These are phyloP conservation scores for Haplographium delicatum DNA, from an alignment of 495 filamentous ascomycete genomes.

Conservation along the genomic window DNA sequence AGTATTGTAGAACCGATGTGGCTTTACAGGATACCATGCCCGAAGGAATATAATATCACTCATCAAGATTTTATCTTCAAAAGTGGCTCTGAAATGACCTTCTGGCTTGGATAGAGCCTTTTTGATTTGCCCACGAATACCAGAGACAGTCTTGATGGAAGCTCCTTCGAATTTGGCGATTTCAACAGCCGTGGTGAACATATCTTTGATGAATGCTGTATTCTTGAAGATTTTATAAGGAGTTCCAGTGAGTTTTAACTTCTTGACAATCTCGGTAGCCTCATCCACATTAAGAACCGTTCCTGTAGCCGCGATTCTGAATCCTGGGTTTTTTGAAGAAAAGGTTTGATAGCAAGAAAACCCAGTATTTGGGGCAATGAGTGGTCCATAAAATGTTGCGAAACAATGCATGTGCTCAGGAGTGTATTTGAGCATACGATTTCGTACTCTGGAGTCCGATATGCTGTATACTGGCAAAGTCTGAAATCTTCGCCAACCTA, in stretches of 20 bases:
- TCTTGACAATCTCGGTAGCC: conserved; percentile 94
- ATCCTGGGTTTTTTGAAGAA: conserved; percentile 80
- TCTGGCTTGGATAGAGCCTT: conserved; percentile 85
- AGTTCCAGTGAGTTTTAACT: conserved; percentile 87
- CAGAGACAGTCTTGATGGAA: conserved; percentile 89
- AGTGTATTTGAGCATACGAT: conserved; percentile 93
- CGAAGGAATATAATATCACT: conserved; percentile 92
- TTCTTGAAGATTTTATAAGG: conserved; percentile 99
- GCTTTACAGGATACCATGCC: conserved; percentile 94
- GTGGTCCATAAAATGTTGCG: conserved; percentile 88
- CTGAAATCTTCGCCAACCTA: conserved; percentile 97
- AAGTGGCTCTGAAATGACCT: conserved; percentile 90
- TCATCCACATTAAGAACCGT: conserved; percentile 91
- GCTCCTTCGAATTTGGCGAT: conserved; percentile 98
- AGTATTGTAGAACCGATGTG: conserved; percentile 93
- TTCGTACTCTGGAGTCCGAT: conserved; percentile 84
- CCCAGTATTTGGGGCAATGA: conserved; percentile 91
- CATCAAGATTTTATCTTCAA: conserved; percentile 97
- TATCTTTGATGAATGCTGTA: conserved; percentile 97
- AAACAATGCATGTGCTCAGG: conserved; percentile 99
- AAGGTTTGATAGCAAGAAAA: conserved; percentile 93
- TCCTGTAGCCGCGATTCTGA: conserved; percentile 90
- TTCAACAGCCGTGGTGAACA: conserved; percentile 89
- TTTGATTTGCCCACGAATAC: conserved; percentile 95
- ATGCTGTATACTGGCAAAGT: conserved; percentile 89